Conservation (phyloP, 208 protist genomes). For the Trypanosoma scelopori region DNA sequence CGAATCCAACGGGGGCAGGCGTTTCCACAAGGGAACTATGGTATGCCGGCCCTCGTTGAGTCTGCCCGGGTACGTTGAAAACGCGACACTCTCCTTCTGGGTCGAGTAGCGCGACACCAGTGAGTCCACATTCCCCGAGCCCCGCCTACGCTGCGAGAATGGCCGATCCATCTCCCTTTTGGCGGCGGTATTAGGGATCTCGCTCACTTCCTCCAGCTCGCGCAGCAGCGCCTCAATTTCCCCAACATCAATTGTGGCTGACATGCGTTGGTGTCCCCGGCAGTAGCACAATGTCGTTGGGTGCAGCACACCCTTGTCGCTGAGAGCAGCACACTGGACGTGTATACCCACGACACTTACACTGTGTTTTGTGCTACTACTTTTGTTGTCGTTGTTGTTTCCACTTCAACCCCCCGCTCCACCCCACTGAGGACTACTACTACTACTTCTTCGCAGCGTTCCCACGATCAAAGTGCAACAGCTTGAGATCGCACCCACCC, state of each 20-base stretch:
- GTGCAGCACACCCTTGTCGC: too few species aligned
- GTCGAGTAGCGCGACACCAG: background rate
- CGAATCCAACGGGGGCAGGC: slow-evolving; percentile 28
- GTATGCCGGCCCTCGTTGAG: slow-evolving; percentile 15
- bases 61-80: slow-evolving; percentile 47
- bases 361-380: too few species aligned
- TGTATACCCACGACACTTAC: too few species aligned
- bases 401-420: too few species aligned
- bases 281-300: too few species aligned
- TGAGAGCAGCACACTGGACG: too few species aligned
- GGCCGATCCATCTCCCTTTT: background rate
- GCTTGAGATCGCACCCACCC: too few species aligned
- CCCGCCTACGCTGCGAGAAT: slow-evolving; percentile 1
- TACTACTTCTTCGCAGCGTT: too few species aligned
- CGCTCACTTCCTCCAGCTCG: slow-evolving; percentile 50
- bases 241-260: slow-evolving; percentile 12
- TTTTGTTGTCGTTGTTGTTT: too few species aligned
- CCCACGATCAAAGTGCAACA: too few species aligned
- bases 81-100: slow-evolving; percentile 12
- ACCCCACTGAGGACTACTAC: too few species aligned
- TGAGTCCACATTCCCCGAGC: slow-evolving; percentile 11
- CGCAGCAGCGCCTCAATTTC: slow-evolving; percentile 65
- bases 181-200: slow-evolving; percentile 4
- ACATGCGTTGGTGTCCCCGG: background rate
- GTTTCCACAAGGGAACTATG: slow-evolving; percentile 28